Base-by-base conservation (phyloP, 306 rosid genomes). In the Quercus engelmannii region DNA sequence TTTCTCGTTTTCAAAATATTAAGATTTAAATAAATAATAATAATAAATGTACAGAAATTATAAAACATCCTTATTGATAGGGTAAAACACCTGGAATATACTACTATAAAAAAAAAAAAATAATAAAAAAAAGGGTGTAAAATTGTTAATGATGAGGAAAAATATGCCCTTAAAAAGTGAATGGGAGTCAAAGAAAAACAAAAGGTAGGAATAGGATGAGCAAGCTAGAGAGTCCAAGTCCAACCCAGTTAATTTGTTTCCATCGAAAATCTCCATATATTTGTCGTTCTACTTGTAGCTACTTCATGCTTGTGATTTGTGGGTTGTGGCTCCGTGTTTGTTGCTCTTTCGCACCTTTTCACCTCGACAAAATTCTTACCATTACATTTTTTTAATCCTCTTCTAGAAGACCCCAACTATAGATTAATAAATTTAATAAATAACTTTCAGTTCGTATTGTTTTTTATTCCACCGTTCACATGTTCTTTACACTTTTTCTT, bases 301-400 rank as follows among this genome's bases (percentile, higher is more conserved):
- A 8, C 76, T 70, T 59, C 83, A 74, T 64, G 79, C 74, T 71
- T 78, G 83, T 38, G 46, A 8, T 38, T 38, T 38, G 46, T 38
- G 46, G 46, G 46, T 38, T 38, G 46, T 81, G 81, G 86, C 75
- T 73, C 86, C 89, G 84, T 82, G 89, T 86, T 73, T 82, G 75
- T 69, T 79, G 89, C 84, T 38, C 23, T 5, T 71, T 23, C 73
- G 63, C 76, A 43, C 80, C 69, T 63, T 54, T 55, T 71, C 28
- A 19, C 4, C 78, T 43, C 26, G 52, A 64, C 79, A 64, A 33
- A 14, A 15, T 51, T 59, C 46, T 54, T 19, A 10, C 51, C 26
- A 9, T 18, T n/a, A 23, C 15, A 8, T 68, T 68, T 49, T 49
- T 49, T 49, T 49, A 49, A 49, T 49, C 17, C 15, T 49, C 54